These are phyloP conservation scores for Geranium rotundifolium DNA, from an alignment of 345 rosid genomes.

Conservation along the genomic window DNA sequence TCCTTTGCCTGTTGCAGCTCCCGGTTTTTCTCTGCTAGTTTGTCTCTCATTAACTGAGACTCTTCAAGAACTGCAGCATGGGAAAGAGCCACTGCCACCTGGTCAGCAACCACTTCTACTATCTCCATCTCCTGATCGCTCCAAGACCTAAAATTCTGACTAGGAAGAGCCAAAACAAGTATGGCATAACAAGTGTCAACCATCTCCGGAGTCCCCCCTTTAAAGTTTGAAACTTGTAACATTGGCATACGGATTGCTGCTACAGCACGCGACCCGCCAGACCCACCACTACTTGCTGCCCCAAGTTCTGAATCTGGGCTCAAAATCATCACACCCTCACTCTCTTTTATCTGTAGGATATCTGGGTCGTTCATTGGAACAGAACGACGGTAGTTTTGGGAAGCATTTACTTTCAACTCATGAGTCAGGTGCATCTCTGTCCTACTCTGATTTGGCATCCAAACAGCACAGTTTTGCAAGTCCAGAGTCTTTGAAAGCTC, in stretches of 20 bases:
- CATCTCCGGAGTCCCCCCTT: conserved; percentile 83
- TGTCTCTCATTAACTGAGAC: conserved; percentile 80
- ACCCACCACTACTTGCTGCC: conserved; percentile 47
- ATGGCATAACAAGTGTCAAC: conserved; percentile 69
- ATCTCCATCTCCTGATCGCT: conserved; percentile 62
- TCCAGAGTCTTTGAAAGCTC: conserved; percentile 86
- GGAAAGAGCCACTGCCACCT: conserved; percentile 93
- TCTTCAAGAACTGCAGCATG: conserved; percentile 95
- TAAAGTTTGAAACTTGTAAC: conserved; percentile 71
- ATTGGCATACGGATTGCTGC: conserved; percentile 91
- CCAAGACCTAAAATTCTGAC: conserved; percentile 43
- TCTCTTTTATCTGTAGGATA: conserved; percentile 49
- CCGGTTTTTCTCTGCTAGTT: conserved; percentile 63
- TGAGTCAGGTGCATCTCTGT: conserved; percentile 65
- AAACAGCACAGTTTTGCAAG: conserved; percentile 74
- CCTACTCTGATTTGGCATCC: conserved; percentile 87
- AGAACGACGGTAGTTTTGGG: conserved; percentile 19
- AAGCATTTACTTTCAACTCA: conserved; percentile 41
- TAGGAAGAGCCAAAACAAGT: conserved; percentile 75
- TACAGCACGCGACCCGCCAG: conserved; percentile 57
- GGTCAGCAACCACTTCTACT: conserved; percentile 94
- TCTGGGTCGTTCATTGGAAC: conserved; percentile 48
- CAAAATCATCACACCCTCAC: conserved; percentile 51
- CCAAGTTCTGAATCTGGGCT: conserved; percentile 60
- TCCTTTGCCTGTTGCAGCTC: conserved; percentile 62